Evolutionary conservation across 495 filamentous ascomycete species (phyloP).

Genomic region (Glarea lozoyensis): DNA sequence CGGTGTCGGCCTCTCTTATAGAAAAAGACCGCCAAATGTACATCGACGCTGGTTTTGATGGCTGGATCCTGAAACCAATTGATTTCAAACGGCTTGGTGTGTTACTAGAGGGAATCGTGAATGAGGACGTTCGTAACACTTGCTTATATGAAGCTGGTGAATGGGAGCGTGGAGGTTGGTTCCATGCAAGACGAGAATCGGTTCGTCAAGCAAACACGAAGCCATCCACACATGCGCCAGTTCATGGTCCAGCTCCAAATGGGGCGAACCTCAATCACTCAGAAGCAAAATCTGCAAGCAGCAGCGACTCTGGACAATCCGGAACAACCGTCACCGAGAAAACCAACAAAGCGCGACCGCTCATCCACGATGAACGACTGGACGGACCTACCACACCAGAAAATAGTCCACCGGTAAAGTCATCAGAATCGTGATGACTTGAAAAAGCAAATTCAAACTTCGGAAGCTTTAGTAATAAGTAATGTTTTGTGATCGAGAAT

Average conservation of each 20-base stretch:
- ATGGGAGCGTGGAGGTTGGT: slow-evolving; percentile 73
- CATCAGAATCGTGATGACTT: no score
- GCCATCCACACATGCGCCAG: slow-evolving; percentile 1
- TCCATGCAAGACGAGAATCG: slow-evolving; percentile 22
- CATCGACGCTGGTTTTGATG: slow-evolving; percentile 78
- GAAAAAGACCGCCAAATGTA: slow-evolving; percentile 64
- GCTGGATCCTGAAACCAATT: slow-evolving; percentile 76
- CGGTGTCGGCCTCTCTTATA: slow-evolving; percentile 78
- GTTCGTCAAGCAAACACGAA: not conserved
- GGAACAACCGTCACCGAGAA: slow-evolving; percentile 10
- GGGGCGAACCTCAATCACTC: not conserved
- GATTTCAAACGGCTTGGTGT: slow-evolving; percentile 58
- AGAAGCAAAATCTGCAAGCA: slow-evolving; percentile 1
- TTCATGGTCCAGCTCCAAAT: not conserved
- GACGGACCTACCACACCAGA: no score
- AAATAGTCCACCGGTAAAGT: no score
- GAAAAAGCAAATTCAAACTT: no score
- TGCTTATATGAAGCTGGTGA: slow-evolving; percentile 51
- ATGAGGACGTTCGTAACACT: slow-evolving; percentile 33
- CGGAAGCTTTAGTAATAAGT: no score
- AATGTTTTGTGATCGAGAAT: no score
- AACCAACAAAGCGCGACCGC: not conserved
- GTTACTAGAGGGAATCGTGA: slow-evolving; percentile 50
- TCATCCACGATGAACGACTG: slow-evolving; percentile 6
- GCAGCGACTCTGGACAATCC: slow-evolving; percentile 13